Percentiles rank a stretch among this genome's conserved stretches.
Conservation (phyloP, 2,329 filamentous ascomycete genomes). For the Claviceps monticola region DNA sequence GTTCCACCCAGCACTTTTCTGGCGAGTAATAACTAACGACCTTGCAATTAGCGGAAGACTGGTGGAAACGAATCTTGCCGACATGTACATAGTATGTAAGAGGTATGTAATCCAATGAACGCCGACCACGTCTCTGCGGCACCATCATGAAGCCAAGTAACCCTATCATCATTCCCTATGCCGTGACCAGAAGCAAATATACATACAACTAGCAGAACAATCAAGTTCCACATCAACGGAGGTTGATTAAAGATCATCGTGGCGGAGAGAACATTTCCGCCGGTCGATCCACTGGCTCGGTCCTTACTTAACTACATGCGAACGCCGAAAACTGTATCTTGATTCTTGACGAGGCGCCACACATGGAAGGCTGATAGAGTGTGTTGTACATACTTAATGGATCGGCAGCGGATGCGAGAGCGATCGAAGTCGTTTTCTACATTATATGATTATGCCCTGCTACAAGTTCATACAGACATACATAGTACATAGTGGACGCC, state of each 20-base stretch:
- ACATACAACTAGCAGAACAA: background rate
- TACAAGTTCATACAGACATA: too few relatives aligned
- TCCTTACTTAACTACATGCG: constrained; percentile 4
- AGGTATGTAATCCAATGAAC: constrained; percentile 20
- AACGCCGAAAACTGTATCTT: constrained; percentile 8
- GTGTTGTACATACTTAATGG: background rate
- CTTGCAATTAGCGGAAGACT: background rate
- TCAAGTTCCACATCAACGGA: constrained; percentile 5
- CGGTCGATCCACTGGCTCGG: constrained; percentile 7
- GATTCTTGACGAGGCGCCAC: constrained; percentile 14
- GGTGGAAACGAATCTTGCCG: background rate
- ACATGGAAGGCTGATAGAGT: constrained; percentile 10
- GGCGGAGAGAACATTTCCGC: background rate
- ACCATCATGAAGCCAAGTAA: constrained; percentile 9
- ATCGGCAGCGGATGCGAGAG: too few relatives aligned
- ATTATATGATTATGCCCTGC: too few relatives aligned
- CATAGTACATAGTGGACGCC: background rate
- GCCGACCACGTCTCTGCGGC: constrained; percentile 22
- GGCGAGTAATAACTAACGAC: background rate
- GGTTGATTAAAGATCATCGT: background rate
- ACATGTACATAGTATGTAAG: constrained; percentile 1
- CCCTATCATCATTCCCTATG: constrained; percentile 1
- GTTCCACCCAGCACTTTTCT: constrained; percentile 2
- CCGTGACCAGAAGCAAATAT: constrained; percentile 12
- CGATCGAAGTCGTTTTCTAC: too few relatives aligned